Evolutionary conservation across 2,329 filamentous ascomycete species (phyloP).

Genomic region (Sporothrix mexicana): DNA sequence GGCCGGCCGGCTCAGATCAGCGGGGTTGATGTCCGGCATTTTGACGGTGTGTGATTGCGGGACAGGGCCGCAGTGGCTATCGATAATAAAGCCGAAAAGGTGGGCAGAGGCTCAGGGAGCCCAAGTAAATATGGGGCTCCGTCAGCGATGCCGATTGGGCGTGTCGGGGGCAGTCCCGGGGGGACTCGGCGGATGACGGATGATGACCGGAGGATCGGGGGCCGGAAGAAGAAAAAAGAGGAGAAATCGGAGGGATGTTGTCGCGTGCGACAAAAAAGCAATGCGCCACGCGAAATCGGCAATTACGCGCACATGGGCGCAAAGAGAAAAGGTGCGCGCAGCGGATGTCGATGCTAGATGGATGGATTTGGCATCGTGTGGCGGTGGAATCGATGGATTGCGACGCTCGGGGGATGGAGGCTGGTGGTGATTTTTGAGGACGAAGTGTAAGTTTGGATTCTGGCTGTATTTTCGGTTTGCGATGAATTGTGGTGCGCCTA

Average conservation of each 20-base stretch:
- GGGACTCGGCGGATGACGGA: slow-evolving; percentile 27
- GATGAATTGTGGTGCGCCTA: slow-evolving; percentile 23
- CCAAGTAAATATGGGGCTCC: neutral
- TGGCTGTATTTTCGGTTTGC: slow-evolving; percentile 25
- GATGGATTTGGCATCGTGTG: slow-evolving; percentile 55
- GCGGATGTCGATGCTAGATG: slow-evolving; percentile 46
- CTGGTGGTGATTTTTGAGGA: slow-evolving; percentile 30
- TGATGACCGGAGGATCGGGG: slow-evolving; percentile 26
- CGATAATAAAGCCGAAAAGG: neutral
- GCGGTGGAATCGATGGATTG: slow-evolving; percentile 39
- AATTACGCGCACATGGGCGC: slow-evolving; percentile 54
- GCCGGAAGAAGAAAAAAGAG: neutral
- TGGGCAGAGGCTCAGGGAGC: neutral
- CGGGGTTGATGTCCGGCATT: slow-evolving; percentile 75
- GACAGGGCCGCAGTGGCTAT: slow-evolving; percentile 2
- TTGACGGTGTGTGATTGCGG: slow-evolving; percentile 14
- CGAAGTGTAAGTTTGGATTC: slow-evolving; percentile 25
- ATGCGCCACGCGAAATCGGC: slow-evolving; percentile 51
- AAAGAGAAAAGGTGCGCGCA: slow-evolving; percentile 51
- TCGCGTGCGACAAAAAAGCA: slow-evolving; percentile 56
- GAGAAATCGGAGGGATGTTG: slow-evolving; percentile 36
- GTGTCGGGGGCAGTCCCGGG: slow-evolving; percentile 40
- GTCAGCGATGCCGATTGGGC: slow-evolving; percentile 10
- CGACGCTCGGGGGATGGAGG: slow-evolving; percentile 15
- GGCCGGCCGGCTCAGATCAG: slow-evolving; percentile 68